A percentile compares a stretch with the other conserved stretches of the same genome.
Conservation (phyloP, 1,284 basidiomycete genomes). For the Bondarzewia mesenterica region DNA sequence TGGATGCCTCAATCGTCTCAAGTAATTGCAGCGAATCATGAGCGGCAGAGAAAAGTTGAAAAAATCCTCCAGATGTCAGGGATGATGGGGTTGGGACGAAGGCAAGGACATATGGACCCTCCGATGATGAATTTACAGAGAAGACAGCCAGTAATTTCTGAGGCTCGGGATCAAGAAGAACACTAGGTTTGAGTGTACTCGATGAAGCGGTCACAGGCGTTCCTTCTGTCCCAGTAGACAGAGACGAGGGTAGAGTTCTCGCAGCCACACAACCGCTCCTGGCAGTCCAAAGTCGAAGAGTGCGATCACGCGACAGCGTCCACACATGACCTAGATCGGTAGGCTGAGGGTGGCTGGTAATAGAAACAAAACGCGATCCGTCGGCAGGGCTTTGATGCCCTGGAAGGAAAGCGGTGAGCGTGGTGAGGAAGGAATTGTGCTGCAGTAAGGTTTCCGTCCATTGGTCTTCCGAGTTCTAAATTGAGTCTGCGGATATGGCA, state of each 20-base stretch:
- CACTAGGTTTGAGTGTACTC: conserved; percentile 28
- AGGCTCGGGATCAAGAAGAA: conserved; percentile 47
- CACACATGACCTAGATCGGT: conserved; percentile 69
- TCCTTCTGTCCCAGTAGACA: conserved; percentile 29
- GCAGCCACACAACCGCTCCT: conserved; percentile 62
- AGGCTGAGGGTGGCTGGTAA: conserved; percentile 62
- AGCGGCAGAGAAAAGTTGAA: conserved; percentile 50
- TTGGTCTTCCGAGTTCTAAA: conserved; percentile 41
- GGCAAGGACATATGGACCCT: conserved; percentile 39
- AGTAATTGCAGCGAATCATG: conserved; percentile 49
- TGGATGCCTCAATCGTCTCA: conserved; percentile 49
- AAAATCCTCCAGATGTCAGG: conserved; percentile 58
- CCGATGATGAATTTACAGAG: conserved; percentile 32
- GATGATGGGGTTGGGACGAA: conserved; percentile 63
- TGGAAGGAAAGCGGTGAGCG: conserved; percentile 54
- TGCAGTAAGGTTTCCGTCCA: conserved; percentile 64
- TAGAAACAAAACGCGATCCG: conserved; percentile 53
- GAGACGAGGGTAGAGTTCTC: conserved; percentile 33
- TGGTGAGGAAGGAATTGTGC: conserved; percentile 53
- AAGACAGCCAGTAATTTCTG: conserved; percentile 56
- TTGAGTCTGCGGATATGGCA: too few relatives aligned
- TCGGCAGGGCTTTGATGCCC: conserved; percentile 39
- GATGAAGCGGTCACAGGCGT: conserved; percentile 25
- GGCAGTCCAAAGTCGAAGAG: conserved; percentile 76
- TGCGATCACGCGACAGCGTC: conserved; percentile 84